Evolutionary conservation across 2,329 filamentous ascomycete species (phyloP), one percentile per base, ranked within the genome.

Genomic region (Sphaerulina musiva): DNA sequence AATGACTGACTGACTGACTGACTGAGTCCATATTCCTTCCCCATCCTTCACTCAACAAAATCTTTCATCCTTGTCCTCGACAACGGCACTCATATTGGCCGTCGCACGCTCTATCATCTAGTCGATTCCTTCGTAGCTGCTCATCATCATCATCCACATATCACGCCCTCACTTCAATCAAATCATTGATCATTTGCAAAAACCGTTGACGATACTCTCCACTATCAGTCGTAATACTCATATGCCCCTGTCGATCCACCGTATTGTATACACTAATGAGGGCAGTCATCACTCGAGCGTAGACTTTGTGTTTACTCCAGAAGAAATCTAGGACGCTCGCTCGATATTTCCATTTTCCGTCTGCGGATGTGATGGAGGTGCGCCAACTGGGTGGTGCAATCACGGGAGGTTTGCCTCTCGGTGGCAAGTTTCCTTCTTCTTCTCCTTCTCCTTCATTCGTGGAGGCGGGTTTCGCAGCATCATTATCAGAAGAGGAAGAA

Each of bases 321-420:
- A 89, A 88, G 70, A 90, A 89, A 68, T 89, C 86, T 34, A 89
- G 73, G 11, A 89, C 70, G 0, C 84, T 78, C 3, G 79, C 83
- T 2, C 85, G 78, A 63, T 87, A 89, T 10, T 83, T 73, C 75
- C 83, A 85, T 61, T 81, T 80, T 0, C 80, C 80, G 62, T 87
- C 82, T 0, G 76, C 73, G 8, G 83, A 85, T 0, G 70, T 61
- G 0, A 88, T 64, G 0, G 86, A 86, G 0, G 73, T 78, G 9
- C 85, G 75, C 85, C 85, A 89, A 45, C 62, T 60, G 47, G 66
- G 60, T 6, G 64, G 57, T 58, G 72, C 53, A 52, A 73, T 56
- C 5, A 61, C 55, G 36, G 67, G 64, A 23, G 72, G 53, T 12
- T 53, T 56, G 9, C 36, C 50, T 14, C 26, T 54, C 1, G 51